Evolutionary conservation across 805 yeast species (phyloP), one percentile per base, ranked within the genome.

Genomic region (Hanseniaspora vineae): DNA sequence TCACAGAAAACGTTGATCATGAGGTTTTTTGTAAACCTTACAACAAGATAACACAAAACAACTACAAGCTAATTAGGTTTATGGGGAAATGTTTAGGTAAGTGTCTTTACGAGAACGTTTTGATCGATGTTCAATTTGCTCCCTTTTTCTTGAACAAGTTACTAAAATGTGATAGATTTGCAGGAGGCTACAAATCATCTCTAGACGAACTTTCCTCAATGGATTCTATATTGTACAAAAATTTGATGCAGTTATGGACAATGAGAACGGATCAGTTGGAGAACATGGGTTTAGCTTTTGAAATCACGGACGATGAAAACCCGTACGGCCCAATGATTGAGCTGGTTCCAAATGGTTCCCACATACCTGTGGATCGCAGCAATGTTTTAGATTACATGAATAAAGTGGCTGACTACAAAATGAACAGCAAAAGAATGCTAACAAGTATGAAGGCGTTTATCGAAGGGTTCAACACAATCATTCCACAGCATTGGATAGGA

Each of bases 71-170:
- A 32, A 56, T 73, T 39, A 71, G 72, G 55, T 89, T 89, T 55
- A 62, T 89, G 54, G 98, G 98, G 0, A 80, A 73, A 66, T 69
- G 88, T 6, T 70, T 90, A 42, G 98, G 97, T 1, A 90, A 88
- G 59, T 89, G 97, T 57, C 67, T 90, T 2, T 87, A 85, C 59
- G 95, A 86, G 48, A 79, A 79, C 46, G 81, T 88, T 3, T 68
- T 90, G 52, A 77, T 90, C 8, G 95, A 89, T 61, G 75, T 85
- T 20, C 75, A 79, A 15, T 89, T 90, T 71, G 88, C 97, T 0
- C 84, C 90, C 2, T 86, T 87, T 53, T 90, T 90, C 57, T 62
- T 92, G 42, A 78, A 73, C 61, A 78, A 84, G 58, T 77, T 90
- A 81, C 67, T 74, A 45, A 68, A 66, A 42, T 62, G 71, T 13